Base-by-base conservation (phyloP, 345 rosid genomes). In the Eucalyptus microcorys region DNA sequence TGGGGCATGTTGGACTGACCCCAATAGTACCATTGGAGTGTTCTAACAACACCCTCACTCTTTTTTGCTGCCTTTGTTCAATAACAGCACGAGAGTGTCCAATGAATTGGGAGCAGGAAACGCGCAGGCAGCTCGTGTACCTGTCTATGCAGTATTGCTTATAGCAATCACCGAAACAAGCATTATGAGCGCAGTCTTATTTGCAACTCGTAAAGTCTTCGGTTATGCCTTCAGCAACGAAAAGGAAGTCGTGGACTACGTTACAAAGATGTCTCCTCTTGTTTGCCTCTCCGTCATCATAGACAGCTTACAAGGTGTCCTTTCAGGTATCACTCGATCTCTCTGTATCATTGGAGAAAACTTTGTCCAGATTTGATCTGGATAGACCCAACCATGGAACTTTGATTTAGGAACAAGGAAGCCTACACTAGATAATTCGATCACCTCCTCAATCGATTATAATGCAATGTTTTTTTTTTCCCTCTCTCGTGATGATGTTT, bases 71-170 rank as follows among this genome's bases (percentile, higher is more conserved):
- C 21, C 43, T 49, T 85, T 49, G 15, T 52, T 47, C 45, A 26
- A 8, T 40, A 32, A 48, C 85, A 97, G 98, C 91, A 97, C 98
- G 13, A 94, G 98, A 90, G 96, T 97, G 83, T 96, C 99, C 49
- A 96, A 97, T 89, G 98, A 95, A 90, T 87, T 97, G 71, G 99
- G 99, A 53, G 97, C 96, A 21, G 98, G 96, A 22, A 94, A 93
- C 80, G 91, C 94, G 26, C 89, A 87, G 89, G 93, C 87, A 81
- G 98, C 97, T 32, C 91, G 92, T 10, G 87, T 86, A 1, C 95
- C 96, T 21, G 97, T 89, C 30, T 91, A 88, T 50, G 91, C 94
- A 3, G 94, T 89, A 61, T 86, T 95, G 91, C 81, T 89, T 32
- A 61, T 97, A 34, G 87, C 94, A 50, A 87, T 92, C 5, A 14